A percentile compares a stretch with the other conserved stretches of the same genome.
phyloP scores from a whole-genome alignment of 1,284 basidiomycete genomes.

The Vanrija humicola region DNA sequence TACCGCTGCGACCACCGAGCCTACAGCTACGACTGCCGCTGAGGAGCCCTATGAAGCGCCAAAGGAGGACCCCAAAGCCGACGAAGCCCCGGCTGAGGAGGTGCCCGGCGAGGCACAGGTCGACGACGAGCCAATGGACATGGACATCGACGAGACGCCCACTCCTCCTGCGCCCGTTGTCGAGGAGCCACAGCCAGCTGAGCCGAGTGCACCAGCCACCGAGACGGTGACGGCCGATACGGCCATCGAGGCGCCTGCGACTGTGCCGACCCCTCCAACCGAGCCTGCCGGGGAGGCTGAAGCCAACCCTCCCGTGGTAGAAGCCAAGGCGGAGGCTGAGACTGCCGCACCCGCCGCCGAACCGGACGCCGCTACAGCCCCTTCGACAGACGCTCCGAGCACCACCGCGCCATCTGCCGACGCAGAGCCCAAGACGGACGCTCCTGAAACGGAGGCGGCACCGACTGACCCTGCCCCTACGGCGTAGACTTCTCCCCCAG shows the following conservation, averaged over 20 bases:
- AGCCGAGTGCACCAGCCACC: background rate
- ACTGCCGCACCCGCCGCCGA: background rate
- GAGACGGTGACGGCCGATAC: background rate
- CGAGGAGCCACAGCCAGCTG: background rate
- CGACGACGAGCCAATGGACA: slow-evolving; percentile 1
- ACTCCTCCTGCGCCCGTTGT: background rate
- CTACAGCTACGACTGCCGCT: background rate
- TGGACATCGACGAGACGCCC: background rate
- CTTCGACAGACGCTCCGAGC: too few species aligned
- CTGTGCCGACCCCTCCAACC: background rate
- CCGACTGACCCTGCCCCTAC: background rate
- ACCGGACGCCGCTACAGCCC: too few species aligned
- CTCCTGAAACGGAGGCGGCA: background rate
- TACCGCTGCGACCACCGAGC: background rate
- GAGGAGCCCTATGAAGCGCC: background rate
- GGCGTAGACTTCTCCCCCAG: too few species aligned
- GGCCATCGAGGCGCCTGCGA: background rate
- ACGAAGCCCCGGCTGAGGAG: background rate
- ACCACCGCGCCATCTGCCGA: too few species aligned
- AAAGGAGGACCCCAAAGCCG: background rate
- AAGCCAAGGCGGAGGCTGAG: background rate
- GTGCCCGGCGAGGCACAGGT: background rate
- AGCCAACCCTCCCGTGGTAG: background rate
- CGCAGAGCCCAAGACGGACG: too few species aligned
- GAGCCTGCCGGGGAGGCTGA: background rate